phyloP scores from a whole-genome alignment of 2,329 filamentous ascomycete genomes.

The Triangularia setosa region DNA sequence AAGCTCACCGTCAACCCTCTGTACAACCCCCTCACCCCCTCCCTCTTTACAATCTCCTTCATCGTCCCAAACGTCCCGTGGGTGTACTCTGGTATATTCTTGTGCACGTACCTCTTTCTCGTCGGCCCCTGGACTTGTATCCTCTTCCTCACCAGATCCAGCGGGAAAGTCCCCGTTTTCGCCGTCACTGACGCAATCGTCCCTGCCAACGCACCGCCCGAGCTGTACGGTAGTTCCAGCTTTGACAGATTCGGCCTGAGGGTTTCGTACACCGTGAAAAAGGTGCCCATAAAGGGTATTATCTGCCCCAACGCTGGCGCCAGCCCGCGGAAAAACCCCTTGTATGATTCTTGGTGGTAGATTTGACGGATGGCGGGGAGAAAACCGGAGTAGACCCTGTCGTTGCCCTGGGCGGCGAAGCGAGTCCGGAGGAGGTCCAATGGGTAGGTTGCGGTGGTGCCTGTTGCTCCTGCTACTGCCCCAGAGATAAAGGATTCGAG shows the following conservation, averaged over 20 bases:
- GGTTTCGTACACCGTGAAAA: conserved; percentile 85
- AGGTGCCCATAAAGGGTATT: conserved; percentile 93
- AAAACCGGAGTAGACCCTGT: conserved; percentile 75
- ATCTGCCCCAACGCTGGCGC: conserved; percentile 81
- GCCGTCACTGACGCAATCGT: conserved; percentile 73
- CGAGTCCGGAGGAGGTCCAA: conserved; percentile 89
- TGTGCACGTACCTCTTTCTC: conserved; percentile 70
- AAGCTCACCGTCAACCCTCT: conserved; percentile 83
- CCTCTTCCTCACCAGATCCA: conserved; percentile 88
- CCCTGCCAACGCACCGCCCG: conserved; percentile 79
- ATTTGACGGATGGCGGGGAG: conserved; percentile 69
- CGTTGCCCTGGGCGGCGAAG: conserved; percentile 87
- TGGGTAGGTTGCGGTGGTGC: conserved; percentile 84
- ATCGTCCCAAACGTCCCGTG: conserved; percentile 64
- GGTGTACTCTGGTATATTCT: conserved; percentile 81
- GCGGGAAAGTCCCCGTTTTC: conserved; percentile 87
- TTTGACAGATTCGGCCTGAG: conserved; percentile 57
- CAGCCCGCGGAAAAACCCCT: conserved; percentile 85
- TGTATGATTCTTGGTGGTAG: conserved; percentile 64
- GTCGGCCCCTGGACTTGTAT: conserved; percentile 95
- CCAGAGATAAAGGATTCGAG: conserved; percentile 79
- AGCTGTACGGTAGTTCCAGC: conserved; percentile 63
- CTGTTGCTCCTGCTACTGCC: conserved; percentile 74
- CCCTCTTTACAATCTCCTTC: conserved; percentile 60
- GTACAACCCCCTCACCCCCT: conserved; percentile 80